These are phyloP conservation scores for Curvularia verruculosa DNA, from an alignment of 2,329 filamentous ascomycete genomes.

Conservation along the genomic window DNA sequence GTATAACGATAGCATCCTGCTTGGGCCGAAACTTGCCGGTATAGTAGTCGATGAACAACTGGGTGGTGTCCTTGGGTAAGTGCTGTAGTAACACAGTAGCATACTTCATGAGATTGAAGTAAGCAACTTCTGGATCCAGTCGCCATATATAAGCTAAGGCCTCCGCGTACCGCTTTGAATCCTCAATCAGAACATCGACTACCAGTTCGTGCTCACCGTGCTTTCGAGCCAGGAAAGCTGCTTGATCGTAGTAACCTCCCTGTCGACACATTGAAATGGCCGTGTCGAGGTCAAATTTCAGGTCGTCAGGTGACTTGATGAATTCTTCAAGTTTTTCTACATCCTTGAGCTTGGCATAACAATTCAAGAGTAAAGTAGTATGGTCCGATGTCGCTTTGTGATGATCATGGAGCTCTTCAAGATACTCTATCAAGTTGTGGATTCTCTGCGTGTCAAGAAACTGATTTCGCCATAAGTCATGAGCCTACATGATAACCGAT, in stretches of 20 bases:
- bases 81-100: conserved; percentile 88
- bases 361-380: conserved; percentile 92
- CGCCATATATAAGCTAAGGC: conserved; percentile 92
- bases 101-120: conserved; percentile 91
- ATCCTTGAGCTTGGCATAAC: conserved; percentile 97
- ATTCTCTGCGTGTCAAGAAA: conserved; percentile 97
- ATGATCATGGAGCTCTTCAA: conserved; percentile 95
- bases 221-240: conserved; percentile 91
- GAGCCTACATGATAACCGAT: background rate
- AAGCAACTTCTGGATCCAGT: conserved; percentile 78
- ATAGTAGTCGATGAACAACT: conserved; percentile 93
- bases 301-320: conserved; percentile 91
- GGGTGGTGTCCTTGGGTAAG: conserved; percentile 80
- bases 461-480: conserved; percentile 50
- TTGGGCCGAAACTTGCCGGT: conserved; percentile 81
- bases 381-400: conserved; percentile 93
- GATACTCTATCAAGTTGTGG: conserved; percentile 94
- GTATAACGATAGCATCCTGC: conserved; percentile 63
- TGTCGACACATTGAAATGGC: conserved; percentile 97
- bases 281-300: conserved; percentile 96
- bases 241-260: conserved; percentile 95
- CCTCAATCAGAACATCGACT: conserved; percentile 93
- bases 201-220: conserved; percentile 93
- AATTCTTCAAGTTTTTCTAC: conserved; percentile 95
- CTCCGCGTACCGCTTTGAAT: conserved; percentile 87